Evolutionary conservation across 2,329 filamentous ascomycete genomes (phyloP).

Genomic region (Dothidotthia symphoricarpi): DNA sequence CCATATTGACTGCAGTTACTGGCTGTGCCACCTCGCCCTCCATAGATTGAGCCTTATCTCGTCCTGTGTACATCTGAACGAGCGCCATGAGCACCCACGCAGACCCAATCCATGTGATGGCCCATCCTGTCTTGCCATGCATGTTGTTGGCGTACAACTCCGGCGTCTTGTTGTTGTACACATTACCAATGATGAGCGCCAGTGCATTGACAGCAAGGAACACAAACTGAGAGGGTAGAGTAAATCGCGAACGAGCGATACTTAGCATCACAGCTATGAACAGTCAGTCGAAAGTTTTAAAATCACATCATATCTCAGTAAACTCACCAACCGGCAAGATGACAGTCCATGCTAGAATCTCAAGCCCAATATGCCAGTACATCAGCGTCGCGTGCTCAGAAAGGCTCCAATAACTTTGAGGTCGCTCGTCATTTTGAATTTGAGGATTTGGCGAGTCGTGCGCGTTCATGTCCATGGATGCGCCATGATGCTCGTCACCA

Average conservation of each 20-base stretch:
- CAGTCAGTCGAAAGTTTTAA: constrained; percentile 23
- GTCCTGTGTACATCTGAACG: constrained; percentile 59
- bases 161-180: constrained; percentile 76
- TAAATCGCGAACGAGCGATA: constrained; percentile 72
- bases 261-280: constrained; percentile 77
- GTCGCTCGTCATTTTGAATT: constrained; percentile 14
- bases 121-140: constrained; percentile 88
- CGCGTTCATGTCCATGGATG: constrained; percentile 29
- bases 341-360: constrained; percentile 71
- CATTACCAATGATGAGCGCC: constrained; percentile 41
- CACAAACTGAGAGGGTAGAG: constrained; percentile 64
- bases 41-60: constrained; percentile 34
- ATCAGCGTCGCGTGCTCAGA: constrained; percentile 57
- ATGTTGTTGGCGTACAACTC: constrained; percentile 84
- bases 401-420: constrained; percentile 61
- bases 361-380: constrained; percentile 67
- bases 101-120: constrained; percentile 68
- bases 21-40: constrained; percentile 23
- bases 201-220: constrained; percentile 47
- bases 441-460: constrained; percentile 19
- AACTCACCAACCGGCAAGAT: constrained; percentile 70
- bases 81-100: constrained; percentile 69
- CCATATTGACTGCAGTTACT: constrained; percentile 39
- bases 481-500: constrained; percentile 36
- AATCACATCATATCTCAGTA: too few relatives aligned